A percentile compares a stretch with the other conserved stretches of the same genome.
phyloP scores from a whole-genome alignment of 768 basidiomycete species.

The Dictyophora rubrovolvata region DNA sequence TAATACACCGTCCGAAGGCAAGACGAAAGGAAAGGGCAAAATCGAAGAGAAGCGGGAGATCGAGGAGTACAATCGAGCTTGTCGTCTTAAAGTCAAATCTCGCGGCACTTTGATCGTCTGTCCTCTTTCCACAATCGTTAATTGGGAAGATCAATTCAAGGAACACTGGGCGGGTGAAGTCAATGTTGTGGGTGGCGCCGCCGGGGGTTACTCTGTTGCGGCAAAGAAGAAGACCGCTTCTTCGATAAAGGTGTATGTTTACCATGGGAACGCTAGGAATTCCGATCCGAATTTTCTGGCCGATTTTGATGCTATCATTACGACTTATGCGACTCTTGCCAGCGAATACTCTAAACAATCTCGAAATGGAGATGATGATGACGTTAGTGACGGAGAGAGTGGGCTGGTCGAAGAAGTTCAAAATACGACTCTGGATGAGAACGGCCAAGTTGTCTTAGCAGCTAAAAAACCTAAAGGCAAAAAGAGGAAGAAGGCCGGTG shows the following conservation, averaged over 20 bases:
- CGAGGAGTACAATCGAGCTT: slow-evolving; percentile 52
- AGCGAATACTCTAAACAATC: slow-evolving; percentile 90
- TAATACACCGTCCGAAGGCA: slow-evolving; percentile 25
- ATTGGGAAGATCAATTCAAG: slow-evolving; percentile 98
- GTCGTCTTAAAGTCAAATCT: slow-evolving; percentile 71
- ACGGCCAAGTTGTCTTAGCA: slow-evolving; percentile 49
- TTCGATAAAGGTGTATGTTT: slow-evolving; percentile 73
- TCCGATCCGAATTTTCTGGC: slow-evolving; percentile 81
- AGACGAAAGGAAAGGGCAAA: slow-evolving; percentile 58
- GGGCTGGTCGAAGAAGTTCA: slow-evolving; percentile 57
- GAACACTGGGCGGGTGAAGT: slow-evolving; percentile 95
- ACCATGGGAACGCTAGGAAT: slow-evolving; percentile 84
- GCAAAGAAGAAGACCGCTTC: slow-evolving; percentile 25
- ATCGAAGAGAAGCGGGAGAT: slow-evolving; percentile 63
- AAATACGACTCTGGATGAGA: slow-evolving; percentile 55
- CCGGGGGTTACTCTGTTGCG: slow-evolving; percentile 16
- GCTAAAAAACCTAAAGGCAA: slow-evolving; percentile 51
- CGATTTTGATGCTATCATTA: slow-evolving; percentile 95
- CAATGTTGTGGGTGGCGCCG: slow-evolving; percentile 55
- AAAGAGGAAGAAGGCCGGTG: slow-evolving; percentile 55
- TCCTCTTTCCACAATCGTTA: slow-evolving; percentile 90
- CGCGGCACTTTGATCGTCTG: slow-evolving; percentile 94
- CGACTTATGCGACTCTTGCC: slow-evolving; percentile 91
- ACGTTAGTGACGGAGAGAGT: slow-evolving; percentile 41
- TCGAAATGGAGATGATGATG: slow-evolving; percentile 51